Percentiles rank a stretch among this genome's conserved stretches.
Evolutionary conservation across 345 rosid species (phyloP).

Genomic region (Lepidium africanum): DNA sequence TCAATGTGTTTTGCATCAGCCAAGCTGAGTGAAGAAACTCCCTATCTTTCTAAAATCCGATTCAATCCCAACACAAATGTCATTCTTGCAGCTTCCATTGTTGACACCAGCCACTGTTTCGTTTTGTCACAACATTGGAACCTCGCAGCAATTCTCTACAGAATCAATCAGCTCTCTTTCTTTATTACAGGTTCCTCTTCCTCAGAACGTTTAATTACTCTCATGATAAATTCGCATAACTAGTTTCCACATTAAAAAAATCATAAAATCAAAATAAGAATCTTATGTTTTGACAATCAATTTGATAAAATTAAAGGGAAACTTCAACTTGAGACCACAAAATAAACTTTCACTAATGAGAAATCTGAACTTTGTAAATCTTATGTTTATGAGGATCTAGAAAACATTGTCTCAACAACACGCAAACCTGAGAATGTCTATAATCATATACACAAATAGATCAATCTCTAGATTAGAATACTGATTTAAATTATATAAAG

Average conservation of each 20-base stretch:
- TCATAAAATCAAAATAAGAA: neutral
- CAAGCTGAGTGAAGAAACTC: neutral
- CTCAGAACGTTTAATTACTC: slow-evolving; percentile 4
- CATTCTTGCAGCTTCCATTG: neutral
- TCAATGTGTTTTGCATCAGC: neutral
- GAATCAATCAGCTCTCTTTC: neutral
- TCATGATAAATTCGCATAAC: neutral
- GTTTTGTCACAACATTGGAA: neutral
- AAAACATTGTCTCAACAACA: neutral
- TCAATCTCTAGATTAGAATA: neutral
- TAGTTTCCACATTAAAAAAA: neutral
- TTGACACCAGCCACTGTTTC: neutral
- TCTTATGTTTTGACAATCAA: neutral
- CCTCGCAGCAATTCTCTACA: neutral
- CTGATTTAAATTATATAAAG: neutral
- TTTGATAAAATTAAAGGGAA: neutral
- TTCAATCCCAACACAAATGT: neutral
- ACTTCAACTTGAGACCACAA: neutral
- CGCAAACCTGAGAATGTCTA: neutral
- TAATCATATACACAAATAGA: neutral
- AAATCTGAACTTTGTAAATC: neutral
- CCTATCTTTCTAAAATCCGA: neutral
- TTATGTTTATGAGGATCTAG: neutral
- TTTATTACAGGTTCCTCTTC: slow-evolving; percentile 9
- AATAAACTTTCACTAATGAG: neutral